phyloP scores from a whole-genome alignment of 2,329 filamentous ascomycete genomes.

The Neofusicoccum ribis region DNA sequence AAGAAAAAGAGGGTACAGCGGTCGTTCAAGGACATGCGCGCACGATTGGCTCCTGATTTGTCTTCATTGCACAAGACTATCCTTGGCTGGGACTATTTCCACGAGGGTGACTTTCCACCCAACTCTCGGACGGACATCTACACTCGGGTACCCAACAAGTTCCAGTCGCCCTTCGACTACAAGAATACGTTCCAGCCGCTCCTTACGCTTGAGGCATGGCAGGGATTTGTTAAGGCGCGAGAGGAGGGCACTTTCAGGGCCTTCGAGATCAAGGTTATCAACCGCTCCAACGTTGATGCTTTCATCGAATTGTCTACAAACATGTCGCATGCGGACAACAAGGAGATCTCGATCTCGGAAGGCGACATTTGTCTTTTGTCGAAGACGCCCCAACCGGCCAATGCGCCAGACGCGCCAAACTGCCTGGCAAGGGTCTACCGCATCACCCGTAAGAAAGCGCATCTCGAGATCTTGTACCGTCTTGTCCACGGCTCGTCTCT shows the following conservation, averaged over 20 bases:
- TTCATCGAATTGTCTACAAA: slow-evolving; percentile 89
- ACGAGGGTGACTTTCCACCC: slow-evolving; percentile 82
- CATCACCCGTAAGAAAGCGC: slow-evolving; percentile 76
- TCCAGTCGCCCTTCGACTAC: slow-evolving; percentile 74
- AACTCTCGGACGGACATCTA: slow-evolving; percentile 69
- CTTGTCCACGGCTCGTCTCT: slow-evolving; percentile 68
- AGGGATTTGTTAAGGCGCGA: slow-evolving; percentile 84
- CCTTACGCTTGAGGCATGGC: slow-evolving; percentile 91
- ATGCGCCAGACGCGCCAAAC: slow-evolving; percentile 66
- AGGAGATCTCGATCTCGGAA: slow-evolving; percentile 72
- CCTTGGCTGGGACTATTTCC: slow-evolving; percentile 93
- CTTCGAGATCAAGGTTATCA: slow-evolving; percentile 85
- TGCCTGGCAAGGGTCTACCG: slow-evolving; percentile 84
- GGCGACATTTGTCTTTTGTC: slow-evolving; percentile 90
- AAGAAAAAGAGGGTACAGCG: slow-evolving; percentile 80
- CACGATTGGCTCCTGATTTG: slow-evolving; percentile 86
- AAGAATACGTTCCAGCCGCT: slow-evolving; percentile 88
- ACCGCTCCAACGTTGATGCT: slow-evolving; percentile 84
- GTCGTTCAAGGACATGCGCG: slow-evolving; percentile 90
- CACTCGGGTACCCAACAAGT: slow-evolving; percentile 73
- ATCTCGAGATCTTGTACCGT: slow-evolving; percentile 82
- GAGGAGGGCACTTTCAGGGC: slow-evolving; percentile 79
- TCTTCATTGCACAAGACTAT: slow-evolving; percentile 81
- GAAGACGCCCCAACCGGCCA: slow-evolving; percentile 68
- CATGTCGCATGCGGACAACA: slow-evolving; percentile 69